phyloP scores from a whole-genome alignment of 2,329 filamentous ascomycete genomes.

The Calonectria multiphialidica region DNA sequence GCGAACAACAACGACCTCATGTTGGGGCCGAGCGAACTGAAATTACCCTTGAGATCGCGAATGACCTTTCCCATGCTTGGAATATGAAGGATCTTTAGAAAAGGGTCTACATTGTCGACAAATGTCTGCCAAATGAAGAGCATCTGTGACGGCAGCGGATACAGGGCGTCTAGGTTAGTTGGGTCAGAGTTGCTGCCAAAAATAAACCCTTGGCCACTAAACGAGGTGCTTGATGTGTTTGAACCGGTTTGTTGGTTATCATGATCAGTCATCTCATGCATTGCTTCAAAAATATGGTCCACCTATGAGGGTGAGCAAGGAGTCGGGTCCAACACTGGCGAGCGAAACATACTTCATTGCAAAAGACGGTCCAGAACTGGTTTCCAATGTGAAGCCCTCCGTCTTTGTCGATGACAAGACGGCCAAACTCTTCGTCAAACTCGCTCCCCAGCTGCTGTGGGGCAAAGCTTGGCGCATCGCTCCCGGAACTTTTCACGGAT shows the following conservation, averaged over 20 bases:
- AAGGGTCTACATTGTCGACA: conserved; percentile 45
- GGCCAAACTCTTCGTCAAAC: conserved; percentile 46
- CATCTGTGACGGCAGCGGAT: conserved; percentile 44
- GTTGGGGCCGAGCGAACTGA: conserved; percentile 30
- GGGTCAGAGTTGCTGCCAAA: conserved; percentile 29
- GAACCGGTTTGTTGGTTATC: conserved; percentile 8
- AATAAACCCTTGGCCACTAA: conserved; percentile 33
- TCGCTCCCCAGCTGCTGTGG: conserved; percentile 30
- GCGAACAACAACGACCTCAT: conserved; percentile 43
- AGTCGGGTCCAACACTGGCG: too few relatives aligned
- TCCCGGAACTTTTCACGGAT: conserved; percentile 14
- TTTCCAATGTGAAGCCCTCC: conserved; percentile 45
- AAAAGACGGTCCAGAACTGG: conserved; percentile 49
- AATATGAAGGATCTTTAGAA: conserved; percentile 46
- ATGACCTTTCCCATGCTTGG: conserved; percentile 35
- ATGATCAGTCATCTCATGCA: conserved; percentile 42
- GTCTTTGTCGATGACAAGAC: conserved; percentile 41
- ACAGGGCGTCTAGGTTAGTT: conserved; percentile 30
- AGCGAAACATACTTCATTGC: conserved; percentile 38
- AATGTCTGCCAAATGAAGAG: conserved; percentile 47
- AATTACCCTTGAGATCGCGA: conserved; percentile 30
- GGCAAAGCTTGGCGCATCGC: conserved; percentile 8
- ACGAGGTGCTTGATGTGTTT: neutral
- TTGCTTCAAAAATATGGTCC: conserved; percentile 46
- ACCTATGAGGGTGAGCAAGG: conserved; percentile 33